Evolutionary conservation across 495 filamentous ascomycete genomes (phyloP).

Genomic region (Aspergillus sparsus): DNA sequence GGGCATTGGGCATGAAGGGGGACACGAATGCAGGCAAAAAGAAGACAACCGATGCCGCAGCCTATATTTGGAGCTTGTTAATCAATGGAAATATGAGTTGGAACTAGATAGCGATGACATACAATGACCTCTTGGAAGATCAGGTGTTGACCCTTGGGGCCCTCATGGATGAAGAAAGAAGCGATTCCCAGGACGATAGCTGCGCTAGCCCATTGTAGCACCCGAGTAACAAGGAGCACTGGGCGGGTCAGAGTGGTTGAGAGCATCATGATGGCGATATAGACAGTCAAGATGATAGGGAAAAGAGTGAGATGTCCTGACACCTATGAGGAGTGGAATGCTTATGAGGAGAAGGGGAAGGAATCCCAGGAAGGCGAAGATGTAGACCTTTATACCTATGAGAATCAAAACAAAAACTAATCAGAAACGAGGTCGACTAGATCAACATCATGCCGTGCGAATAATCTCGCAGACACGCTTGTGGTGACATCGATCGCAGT

Average conservation of each 20-base stretch:
- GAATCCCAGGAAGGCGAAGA: background rate
- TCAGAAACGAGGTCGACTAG: constrained; percentile 6
- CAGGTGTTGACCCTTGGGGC: constrained; percentile 44
- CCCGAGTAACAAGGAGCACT: constrained; percentile 37
- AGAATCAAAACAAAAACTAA: background rate
- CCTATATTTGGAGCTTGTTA: constrained; percentile 30
- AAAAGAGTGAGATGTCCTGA: constrained; percentile 1
- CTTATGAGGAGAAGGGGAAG: background rate
- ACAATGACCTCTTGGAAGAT: constrained; percentile 61
- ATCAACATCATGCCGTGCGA: constrained; percentile 9
- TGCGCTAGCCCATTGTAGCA: constrained; percentile 55
- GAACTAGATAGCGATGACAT: constrained; percentile 26
- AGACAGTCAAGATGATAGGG: background rate
- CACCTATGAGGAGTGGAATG: background rate
- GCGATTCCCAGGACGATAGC: constrained; percentile 63
- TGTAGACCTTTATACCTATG: constrained; percentile 20
- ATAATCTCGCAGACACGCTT: constrained; percentile 12
- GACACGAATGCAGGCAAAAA: constrained; percentile 59
- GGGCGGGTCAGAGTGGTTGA: constrained; percentile 37
- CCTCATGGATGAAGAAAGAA: constrained; percentile 53
- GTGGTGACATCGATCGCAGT: background rate
- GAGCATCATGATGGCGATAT: constrained; percentile 33
- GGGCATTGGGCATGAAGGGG: constrained; percentile 44
- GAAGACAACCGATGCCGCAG: constrained; percentile 57
- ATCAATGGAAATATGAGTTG: background rate